These are phyloP conservation scores for Bruguiera parviflora DNA, from an alignment of 345 rosid genomes.

Conservation along the genomic window DNA sequence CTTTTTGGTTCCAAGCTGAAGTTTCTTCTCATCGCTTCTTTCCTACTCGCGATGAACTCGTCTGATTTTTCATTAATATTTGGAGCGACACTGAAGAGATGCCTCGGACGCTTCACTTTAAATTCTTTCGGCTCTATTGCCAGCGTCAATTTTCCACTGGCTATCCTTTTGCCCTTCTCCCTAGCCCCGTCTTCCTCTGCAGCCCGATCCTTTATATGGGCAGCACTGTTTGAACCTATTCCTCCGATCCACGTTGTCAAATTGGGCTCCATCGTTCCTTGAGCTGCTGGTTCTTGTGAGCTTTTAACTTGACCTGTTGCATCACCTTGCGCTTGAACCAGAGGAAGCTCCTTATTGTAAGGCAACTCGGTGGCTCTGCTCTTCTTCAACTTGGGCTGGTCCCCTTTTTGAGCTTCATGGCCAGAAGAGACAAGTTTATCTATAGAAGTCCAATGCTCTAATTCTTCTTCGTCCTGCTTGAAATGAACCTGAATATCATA, in stretches of 20 bases:
- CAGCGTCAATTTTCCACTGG: neutral
- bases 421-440: too few species aligned
- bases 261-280: too few species aligned
- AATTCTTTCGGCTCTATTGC: neutral
- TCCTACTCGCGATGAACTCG: slow-evolving; percentile 24
- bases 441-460: neutral
- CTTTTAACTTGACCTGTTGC: too few species aligned
- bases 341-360: too few species aligned
- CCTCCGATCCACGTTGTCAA: too few species aligned
- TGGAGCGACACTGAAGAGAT: slow-evolving; percentile 12
- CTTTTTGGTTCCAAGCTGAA: neutral
- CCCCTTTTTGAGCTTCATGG: too few species aligned
- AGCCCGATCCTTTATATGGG: neutral
- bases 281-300: too few species aligned
- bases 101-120: neutral
- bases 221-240: too few species aligned
- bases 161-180: neutral
- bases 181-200: neutral
- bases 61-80: slow-evolving; percentile 41
- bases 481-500: neutral
- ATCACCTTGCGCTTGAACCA: too few species aligned
- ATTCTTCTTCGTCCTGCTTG: neutral
- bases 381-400: too few species aligned
- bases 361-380: too few species aligned
- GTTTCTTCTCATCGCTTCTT: slow-evolving; percentile 20